Evolutionary conservation across 192 early-diverging fungal species (phyloP).

Genomic region (Backusella parvicylindrica): DNA sequence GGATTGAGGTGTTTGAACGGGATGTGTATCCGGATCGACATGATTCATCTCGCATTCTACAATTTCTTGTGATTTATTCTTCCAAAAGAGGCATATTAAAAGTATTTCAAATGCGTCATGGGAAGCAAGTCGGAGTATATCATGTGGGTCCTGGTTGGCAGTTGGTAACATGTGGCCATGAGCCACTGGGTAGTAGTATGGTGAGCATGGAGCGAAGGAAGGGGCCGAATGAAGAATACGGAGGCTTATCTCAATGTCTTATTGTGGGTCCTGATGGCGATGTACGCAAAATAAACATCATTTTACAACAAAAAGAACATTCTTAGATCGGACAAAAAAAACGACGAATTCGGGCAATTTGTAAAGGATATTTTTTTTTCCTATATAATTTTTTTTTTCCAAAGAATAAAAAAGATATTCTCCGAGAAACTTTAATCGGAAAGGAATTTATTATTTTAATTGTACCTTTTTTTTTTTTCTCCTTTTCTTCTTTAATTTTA

Average conservation of each 20-base stretch:
- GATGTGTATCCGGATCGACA: conserved; percentile 13
- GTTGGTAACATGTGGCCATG: conserved; percentile 44
- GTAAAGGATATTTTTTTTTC: background rate
- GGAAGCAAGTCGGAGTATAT: conserved; percentile 53
- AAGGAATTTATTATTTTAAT: background rate
- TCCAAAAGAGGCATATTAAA: conserved; percentile 61
- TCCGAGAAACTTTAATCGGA: background rate
- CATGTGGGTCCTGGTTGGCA: conserved; percentile 59
- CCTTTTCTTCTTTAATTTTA: background rate
- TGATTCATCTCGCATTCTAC: conserved; percentile 18
- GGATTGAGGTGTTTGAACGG: conserved; percentile 52
- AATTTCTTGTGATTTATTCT: conserved; percentile 65
- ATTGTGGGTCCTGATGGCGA: conserved; percentile 52
- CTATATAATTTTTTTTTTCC: background rate
- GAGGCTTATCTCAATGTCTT: conserved; percentile 43
- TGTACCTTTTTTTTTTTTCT: background rate
- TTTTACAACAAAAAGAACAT: background rate
- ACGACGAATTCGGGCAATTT: background rate
- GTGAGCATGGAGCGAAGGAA: conserved; percentile 16
- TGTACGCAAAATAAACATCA: conserved; percentile 35
- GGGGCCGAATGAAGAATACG: background rate
- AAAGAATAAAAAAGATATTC: background rate
- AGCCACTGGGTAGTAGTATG: conserved; percentile 40
- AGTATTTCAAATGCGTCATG: conserved; percentile 59
- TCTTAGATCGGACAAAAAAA: background rate